These are phyloP conservation scores for Helenozyma baotianmanensis DNA, from an alignment of 805 yeast genomes.

Conservation along the genomic window DNA sequence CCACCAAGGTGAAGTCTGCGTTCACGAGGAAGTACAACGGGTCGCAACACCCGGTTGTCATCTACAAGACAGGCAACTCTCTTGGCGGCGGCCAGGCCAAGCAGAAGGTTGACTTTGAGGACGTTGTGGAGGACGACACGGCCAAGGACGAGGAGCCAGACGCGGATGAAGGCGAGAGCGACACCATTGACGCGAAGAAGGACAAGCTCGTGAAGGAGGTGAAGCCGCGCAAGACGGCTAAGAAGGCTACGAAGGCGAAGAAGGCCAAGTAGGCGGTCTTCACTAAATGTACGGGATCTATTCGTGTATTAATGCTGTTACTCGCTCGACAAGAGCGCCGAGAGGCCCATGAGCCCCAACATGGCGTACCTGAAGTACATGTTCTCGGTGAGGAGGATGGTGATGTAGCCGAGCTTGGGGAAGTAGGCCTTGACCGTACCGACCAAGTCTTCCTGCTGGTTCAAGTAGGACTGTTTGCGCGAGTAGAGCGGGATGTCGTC, in stretches of 20 bases:
- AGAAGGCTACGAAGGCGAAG: constrained; percentile 23
- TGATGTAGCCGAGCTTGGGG: constrained; percentile 85
- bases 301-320: neutral
- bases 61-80: constrained; percentile 66
- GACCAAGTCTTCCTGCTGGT: constrained; percentile 71
- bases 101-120: constrained; percentile 62
- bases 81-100: constrained; percentile 27
- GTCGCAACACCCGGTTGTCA: constrained; percentile 77
- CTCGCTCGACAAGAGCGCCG: constrained; percentile 50
- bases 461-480: constrained; percentile 67
- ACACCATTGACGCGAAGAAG: constrained; percentile 48
- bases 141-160: constrained; percentile 42
- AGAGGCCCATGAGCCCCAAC: constrained; percentile 67
- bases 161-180: constrained; percentile 35
- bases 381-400: constrained; percentile 87
- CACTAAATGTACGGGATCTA: too few relatives aligned
- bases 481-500: constrained; percentile 88
- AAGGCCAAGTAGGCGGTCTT: constrained; percentile 21
- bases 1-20: constrained; percentile 75
- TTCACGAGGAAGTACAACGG: constrained; percentile 84
- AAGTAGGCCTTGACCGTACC: constrained; percentile 92
- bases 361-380: constrained; percentile 74
- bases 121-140: constrained; percentile 61
- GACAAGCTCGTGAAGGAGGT: constrained; percentile 57
- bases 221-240: constrained; percentile 5